phyloP scores from a whole-genome alignment of 106 monocot species.

The Apostasia ramifera region DNA sequence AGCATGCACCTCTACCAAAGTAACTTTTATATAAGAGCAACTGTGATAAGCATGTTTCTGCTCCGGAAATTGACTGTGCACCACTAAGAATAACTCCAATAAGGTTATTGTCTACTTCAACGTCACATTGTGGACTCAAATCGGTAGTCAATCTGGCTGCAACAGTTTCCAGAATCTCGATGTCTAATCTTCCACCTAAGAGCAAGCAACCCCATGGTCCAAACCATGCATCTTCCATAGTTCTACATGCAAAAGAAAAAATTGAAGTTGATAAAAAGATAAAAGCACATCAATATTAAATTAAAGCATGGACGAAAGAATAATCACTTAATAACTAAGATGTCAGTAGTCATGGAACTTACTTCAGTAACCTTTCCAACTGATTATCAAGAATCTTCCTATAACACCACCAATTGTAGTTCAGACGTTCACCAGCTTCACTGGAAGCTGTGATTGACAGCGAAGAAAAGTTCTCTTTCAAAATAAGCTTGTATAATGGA shows the following conservation, averaged over 20 bases:
- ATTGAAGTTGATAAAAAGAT: not conserved
- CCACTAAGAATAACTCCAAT: slow-evolving; percentile 54
- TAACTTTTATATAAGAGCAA: slow-evolving; percentile 50
- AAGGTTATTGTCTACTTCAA: slow-evolving; percentile 33
- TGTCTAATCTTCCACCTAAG: slow-evolving; percentile 31
- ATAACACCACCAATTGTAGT: slow-evolving; percentile 52
- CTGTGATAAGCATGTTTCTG: slow-evolving; percentile 62
- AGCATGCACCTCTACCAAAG: slow-evolving; percentile 64
- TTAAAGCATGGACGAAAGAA: too few species aligned
- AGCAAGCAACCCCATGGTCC: slow-evolving; percentile 93
- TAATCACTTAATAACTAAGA: too few species aligned
- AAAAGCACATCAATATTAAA: not conserved
- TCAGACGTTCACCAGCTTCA: slow-evolving; percentile 20
- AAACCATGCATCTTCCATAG: slow-evolving; percentile 78
- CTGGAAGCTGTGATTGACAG: slow-evolving; percentile 15
- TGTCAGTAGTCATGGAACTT: not conserved
- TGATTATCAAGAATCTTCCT: slow-evolving; percentile 56
- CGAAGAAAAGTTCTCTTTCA: slow-evolving; percentile 67
- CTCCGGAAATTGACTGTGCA: slow-evolving; percentile 31
- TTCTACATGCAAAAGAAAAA: slow-evolving; percentile 31
- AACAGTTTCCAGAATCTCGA: slow-evolving; percentile 21
- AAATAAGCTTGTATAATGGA: slow-evolving; percentile 55
- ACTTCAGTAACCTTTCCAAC: slow-evolving; percentile 58
- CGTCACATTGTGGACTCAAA: slow-evolving; percentile 34
- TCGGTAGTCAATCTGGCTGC: slow-evolving; percentile 23